These are phyloP conservation scores for Carex cristatella DNA, from an alignment of 176 grass and related monocot genomes.

Conservation along the genomic window DNA sequence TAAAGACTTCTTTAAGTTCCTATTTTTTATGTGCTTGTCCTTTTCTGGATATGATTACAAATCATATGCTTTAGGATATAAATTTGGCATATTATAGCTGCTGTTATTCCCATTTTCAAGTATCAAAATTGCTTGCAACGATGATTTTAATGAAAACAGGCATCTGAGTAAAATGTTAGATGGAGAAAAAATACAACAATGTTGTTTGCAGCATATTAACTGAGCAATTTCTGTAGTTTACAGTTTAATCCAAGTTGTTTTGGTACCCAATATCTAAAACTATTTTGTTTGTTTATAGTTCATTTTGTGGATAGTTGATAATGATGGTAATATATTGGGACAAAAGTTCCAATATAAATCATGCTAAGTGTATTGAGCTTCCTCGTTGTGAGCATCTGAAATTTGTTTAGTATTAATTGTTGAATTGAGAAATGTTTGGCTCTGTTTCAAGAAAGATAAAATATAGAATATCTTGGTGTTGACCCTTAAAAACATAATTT, in stretches of 20 bases:
- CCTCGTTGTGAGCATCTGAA: not conserved
- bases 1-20: conserved; percentile 17
- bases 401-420: not conserved
- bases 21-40: not conserved
- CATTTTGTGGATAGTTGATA: not conserved
- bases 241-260: not conserved
- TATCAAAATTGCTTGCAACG: not conserved
- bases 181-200: not conserved
- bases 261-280: not conserved
- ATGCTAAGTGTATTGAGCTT: not conserved
- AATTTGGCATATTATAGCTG: not conserved
- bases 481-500: not conserved
- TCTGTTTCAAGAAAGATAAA: not conserved
- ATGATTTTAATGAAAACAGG: not conserved
- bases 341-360: not conserved
- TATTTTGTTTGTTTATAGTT: not conserved
- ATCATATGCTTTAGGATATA: not conserved
- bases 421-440: not conserved
- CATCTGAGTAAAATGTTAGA: not conserved
- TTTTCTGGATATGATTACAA: not conserved
- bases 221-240: not conserved
- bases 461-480: not conserved
- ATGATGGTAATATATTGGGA: not conserved
- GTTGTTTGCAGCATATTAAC: not conserved
- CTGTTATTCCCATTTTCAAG: not conserved